Evolutionary conservation across 768 basidiomycete species (phyloP).

Genomic region (Boletus vinaceobasis): DNA sequence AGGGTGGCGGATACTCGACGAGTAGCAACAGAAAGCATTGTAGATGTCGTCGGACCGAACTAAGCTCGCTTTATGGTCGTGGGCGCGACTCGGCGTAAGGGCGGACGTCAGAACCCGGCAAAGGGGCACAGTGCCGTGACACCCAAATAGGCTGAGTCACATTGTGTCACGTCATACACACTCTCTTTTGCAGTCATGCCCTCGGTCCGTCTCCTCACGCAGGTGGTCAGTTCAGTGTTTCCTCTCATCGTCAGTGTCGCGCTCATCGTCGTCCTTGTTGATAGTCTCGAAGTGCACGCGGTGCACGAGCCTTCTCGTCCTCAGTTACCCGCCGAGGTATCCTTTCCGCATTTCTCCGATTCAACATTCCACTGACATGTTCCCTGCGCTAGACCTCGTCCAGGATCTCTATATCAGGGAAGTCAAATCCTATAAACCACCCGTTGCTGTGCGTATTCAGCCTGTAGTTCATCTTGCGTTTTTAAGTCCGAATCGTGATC

Average conservation of each 20-base stretch:
- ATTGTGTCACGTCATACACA: constrained; percentile 43
- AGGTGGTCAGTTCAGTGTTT: constrained; percentile 35
- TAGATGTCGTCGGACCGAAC: too few species aligned
- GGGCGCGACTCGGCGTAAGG: too few species aligned
- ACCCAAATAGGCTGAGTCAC: constrained; percentile 24
- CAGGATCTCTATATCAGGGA: constrained; percentile 91
- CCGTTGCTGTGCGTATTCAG: constrained; percentile 54
- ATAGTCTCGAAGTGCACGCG: constrained; percentile 44
- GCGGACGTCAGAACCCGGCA: too few species aligned
- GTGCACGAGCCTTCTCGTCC: constrained; percentile 58
- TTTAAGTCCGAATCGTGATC: not conserved
- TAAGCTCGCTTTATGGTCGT: too few species aligned
- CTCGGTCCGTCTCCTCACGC: constrained; percentile 51
- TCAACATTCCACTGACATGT: constrained; percentile 1
- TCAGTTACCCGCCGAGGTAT: constrained; percentile 64
- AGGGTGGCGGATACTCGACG: constrained; percentile 42
- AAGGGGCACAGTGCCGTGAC: constrained; percentile 20
- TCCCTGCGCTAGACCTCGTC: constrained; percentile 64
- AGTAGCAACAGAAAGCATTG: constrained; percentile 23
- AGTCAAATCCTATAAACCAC: constrained; percentile 85
- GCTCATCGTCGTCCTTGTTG: constrained; percentile 6
- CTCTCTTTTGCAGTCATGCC: constrained; percentile 59
- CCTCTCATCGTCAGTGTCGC: not conserved
- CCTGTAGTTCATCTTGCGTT: not conserved
- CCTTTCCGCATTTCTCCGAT: constrained; percentile 28